Evolutionary conservation across 2,329 filamentous ascomycete genomes (phyloP).

Genomic region (Fusarium piperis): DNA sequence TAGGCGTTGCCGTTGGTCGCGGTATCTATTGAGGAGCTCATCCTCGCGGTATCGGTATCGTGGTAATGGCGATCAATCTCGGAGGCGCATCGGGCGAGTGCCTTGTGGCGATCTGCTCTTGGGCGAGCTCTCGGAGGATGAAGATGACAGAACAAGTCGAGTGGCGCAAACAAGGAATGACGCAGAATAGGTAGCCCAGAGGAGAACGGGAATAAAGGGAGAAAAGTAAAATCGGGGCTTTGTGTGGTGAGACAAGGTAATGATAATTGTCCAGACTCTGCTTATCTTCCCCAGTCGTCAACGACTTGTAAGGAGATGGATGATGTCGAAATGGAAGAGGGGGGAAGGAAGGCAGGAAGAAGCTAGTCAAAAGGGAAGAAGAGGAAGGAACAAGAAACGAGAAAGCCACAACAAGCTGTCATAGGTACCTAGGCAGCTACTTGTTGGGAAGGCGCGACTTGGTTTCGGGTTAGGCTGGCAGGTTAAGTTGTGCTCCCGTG

Average conservation of each 20-base stretch:
- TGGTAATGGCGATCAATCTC: constrained; percentile 11
- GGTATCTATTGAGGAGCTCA: constrained; percentile 45
- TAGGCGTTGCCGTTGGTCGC: constrained; percentile 43
- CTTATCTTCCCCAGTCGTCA: constrained; percentile 11
- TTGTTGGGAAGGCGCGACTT: constrained; percentile 17
- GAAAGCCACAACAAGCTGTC: constrained; percentile 19
- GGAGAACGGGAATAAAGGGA: background rate
- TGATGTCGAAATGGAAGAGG: background rate
- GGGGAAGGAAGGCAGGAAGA: background rate
- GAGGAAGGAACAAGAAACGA: constrained; percentile 1
- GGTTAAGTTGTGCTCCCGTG: background rate
- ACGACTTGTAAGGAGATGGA: constrained; percentile 3
- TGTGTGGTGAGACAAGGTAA: constrained; percentile 14
- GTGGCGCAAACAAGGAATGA: constrained; percentile 2
- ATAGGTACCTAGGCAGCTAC: background rate
- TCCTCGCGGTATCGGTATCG: constrained; percentile 11
- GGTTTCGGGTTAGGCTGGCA: background rate
- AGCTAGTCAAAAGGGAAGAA: background rate
- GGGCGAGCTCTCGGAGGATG: background rate
- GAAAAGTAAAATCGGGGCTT: background rate
- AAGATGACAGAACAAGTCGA: constrained; percentile 5
- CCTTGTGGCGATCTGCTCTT: background rate
- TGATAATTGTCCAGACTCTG: background rate
- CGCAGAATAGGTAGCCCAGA: background rate
- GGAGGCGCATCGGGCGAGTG: constrained; percentile 7